Conservation (phyloP, 2,329 filamentous ascomycete genomes). For the Penicillium psychrosexuale region DNA sequence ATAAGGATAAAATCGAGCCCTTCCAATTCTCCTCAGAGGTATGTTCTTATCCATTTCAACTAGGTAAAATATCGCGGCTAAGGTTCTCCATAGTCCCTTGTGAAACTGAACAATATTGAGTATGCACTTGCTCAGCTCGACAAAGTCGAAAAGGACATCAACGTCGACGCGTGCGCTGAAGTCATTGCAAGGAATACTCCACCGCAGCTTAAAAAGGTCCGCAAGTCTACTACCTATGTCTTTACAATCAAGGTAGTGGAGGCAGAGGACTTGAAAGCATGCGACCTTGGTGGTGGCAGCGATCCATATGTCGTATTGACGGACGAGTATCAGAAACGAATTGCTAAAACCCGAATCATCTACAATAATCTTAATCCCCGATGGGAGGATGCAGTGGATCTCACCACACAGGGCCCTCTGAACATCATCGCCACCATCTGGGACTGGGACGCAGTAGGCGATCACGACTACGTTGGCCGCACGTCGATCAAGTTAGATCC, state of each 20-base stretch:
- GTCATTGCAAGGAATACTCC: slow-evolving; percentile 73
- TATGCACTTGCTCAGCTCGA: slow-evolving; percentile 91
- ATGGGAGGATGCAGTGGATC: slow-evolving; percentile 97
- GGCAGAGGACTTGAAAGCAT: slow-evolving; percentile 96
- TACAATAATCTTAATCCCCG: slow-evolving; percentile 87
- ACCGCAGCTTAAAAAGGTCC: slow-evolving; percentile 63
- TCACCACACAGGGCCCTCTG: slow-evolving; percentile 84
- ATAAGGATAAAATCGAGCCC: slow-evolving; percentile 88
- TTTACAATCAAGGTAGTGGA: slow-evolving; percentile 99
- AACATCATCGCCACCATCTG: slow-evolving; percentile 96
- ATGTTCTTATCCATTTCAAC: slow-evolving; percentile 29
- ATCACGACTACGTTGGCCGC: slow-evolving; percentile 94
- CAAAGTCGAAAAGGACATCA: slow-evolving; percentile 81
- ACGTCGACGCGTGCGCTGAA: slow-evolving; percentile 84
- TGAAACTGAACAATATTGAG: slow-evolving; percentile 97
- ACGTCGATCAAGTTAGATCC: slow-evolving; percentile 98
- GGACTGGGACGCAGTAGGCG: slow-evolving; percentile 96
- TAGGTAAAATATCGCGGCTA: background rate
- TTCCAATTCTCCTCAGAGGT: slow-evolving; percentile 96
- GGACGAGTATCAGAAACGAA: slow-evolving; percentile 94
- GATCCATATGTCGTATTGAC: slow-evolving; percentile 96
- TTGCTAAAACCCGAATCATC: slow-evolving; percentile 91
- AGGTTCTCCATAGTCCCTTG: slow-evolving; percentile 68
- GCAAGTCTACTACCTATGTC: slow-evolving; percentile 81
- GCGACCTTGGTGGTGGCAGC: slow-evolving; percentile 88